Percentiles rank a stretch among this genome's conserved stretches.
Conservation (phyloP, 2,329 filamentous ascomycete genomes). For the Neoscytalidium dimidiatum region DNA sequence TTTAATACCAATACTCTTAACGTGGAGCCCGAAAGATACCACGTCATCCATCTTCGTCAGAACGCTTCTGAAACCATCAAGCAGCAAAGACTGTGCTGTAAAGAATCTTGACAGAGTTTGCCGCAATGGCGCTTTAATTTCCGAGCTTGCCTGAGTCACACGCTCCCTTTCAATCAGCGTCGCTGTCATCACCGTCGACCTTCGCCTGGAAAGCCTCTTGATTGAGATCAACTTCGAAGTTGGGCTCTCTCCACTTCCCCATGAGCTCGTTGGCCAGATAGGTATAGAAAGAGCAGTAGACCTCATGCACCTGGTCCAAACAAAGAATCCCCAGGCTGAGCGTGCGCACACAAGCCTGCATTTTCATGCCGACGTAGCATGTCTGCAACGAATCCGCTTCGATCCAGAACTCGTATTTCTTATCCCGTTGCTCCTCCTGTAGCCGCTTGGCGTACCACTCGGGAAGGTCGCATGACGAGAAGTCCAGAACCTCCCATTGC, state of each 20-base stretch:
- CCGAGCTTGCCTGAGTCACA: not conserved
- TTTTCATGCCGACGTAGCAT: conserved; percentile 61
- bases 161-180: not conserved
- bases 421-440: conserved; percentile 35
- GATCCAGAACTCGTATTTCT: conserved; percentile 60
- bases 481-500: conserved; percentile 49
- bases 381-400: conserved; percentile 62
- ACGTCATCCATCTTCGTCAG: not conserved
- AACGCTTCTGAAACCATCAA: not conserved
- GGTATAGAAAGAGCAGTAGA: conserved; percentile 46
- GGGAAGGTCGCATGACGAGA: conserved; percentile 40
- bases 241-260: conserved; percentile 20
- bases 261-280: conserved; percentile 47
- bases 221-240: not conserved
- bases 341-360: conserved; percentile 31
- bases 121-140: not conserved
- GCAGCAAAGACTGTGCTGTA: not conserved
- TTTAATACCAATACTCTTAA: not conserved
- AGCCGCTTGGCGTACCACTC: conserved; percentile 31
- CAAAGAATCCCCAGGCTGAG: not conserved
- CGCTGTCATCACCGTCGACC: not conserved
- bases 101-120: not conserved
- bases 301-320: conserved; percentile 40
- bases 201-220: not conserved
- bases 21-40: not conserved